Base-by-base conservation (phyloP, 192 early-diverging fungal genomes). In the Podila verticillata region DNA sequence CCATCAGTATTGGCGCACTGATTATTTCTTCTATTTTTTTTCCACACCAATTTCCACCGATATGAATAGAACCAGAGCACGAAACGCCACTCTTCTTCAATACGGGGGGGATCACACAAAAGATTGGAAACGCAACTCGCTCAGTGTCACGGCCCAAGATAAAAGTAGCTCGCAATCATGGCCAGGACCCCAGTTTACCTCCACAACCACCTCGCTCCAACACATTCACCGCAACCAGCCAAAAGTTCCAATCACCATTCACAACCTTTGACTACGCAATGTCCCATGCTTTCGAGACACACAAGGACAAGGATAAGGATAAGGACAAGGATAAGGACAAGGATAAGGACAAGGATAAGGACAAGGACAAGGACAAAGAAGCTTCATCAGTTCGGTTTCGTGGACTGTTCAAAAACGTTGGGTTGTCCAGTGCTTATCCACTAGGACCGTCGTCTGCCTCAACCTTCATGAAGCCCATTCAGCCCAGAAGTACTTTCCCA, bases 391-490 rank as follows among this genome's bases (percentile, higher is more conserved):
- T 61, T 3, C 68, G 75, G 3, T 71, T 79, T 5, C 66, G 66
- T 19, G 73, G 61, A 19, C 30, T 79, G 49, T 69, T 79, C 56
- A 79, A 72, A 59, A 78, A 59, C 8, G 74, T 78, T 1, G 63
- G 75, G 17, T 63, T 62, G n/a, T 48, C 73, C 2, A 48, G 58
- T n/a, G 63, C 63, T 19, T 48, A 79, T 35, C 61, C 67, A 3
- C 0, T 66, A 32, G 61, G 51, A 35, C 48, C 65, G 4, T 8
- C 29, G 10, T 58, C 62, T 24, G 10, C 66, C 32, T 31, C 54
- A 9, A 24, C 62, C 34, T 19, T 51, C 10, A 63, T 58, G 34
- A 79, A 59, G 31, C 57, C 68, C 19, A 31, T 63, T 5, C 62
- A 66, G 54, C 15, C 68, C 7, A 48, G 65, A 4, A 48, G 66